Conservation (phyloP, 2,329 filamentous ascomycete genomes). For the Pseudogymnoascus sp. region DNA sequence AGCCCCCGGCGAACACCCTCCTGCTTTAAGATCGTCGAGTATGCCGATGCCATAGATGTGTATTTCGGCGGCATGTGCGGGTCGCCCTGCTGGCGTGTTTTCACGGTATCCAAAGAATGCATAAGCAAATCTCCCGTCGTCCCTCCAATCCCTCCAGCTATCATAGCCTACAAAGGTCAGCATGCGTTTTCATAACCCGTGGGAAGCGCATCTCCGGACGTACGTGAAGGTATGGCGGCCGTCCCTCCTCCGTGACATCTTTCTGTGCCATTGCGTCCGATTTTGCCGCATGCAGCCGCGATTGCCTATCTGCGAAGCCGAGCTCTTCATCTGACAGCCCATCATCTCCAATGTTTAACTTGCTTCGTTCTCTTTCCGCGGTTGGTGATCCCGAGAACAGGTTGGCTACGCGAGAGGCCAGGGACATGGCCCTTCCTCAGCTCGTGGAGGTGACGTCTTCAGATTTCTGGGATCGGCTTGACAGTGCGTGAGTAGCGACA, state of each 20-base stretch:
- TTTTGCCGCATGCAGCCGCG: conserved; percentile 19
- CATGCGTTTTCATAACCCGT: conserved; percentile 12
- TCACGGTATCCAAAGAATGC: conserved; percentile 98
- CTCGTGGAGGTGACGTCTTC: conserved; percentile 10
- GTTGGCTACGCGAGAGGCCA: conserved; percentile 45
- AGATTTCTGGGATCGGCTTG: background rate
- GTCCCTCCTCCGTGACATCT: conserved; percentile 40
- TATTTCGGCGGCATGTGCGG: conserved; percentile 90
- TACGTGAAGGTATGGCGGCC: conserved; percentile 58
- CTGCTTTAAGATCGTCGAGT: conserved; percentile 86
- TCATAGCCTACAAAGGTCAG: conserved; percentile 62
- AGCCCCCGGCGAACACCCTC: conserved; percentile 80
- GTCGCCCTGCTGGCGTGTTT: conserved; percentile 95
- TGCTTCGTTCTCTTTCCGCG: conserved; percentile 19
- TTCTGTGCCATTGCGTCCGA: conserved; percentile 26
- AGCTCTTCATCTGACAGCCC: conserved; percentile 27
- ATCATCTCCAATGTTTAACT: conserved; percentile 30
- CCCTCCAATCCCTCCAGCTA: conserved; percentile 87
- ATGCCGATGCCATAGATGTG: conserved; percentile 79
- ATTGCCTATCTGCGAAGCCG: conserved; percentile 26
- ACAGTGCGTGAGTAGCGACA: background rate
- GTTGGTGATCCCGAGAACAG: conserved; percentile 38
- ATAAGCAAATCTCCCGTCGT: conserved; percentile 94
- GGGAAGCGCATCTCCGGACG: conserved; percentile 26
- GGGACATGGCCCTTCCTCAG: conserved; percentile 44